phyloP scores from a whole-genome alignment of 2,329 filamentous ascomycete genomes.

The Venturia pyrina region DNA sequence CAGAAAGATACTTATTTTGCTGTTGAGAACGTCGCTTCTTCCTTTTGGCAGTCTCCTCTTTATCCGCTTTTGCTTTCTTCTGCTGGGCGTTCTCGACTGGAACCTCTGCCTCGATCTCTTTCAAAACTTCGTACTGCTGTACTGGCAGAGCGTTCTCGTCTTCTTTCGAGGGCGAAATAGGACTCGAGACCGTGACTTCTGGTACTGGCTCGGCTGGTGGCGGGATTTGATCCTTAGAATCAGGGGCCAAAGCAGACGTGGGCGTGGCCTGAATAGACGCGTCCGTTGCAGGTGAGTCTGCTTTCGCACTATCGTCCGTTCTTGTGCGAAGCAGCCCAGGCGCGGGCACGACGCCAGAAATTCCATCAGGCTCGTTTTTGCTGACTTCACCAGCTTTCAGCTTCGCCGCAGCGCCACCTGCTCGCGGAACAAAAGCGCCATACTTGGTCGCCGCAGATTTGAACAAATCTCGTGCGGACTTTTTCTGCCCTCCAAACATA shows the following conservation, averaged over 20 bases:
- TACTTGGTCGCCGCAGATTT: constrained; percentile 71
- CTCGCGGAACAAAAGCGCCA: constrained; percentile 71
- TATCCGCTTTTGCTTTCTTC: constrained; percentile 14
- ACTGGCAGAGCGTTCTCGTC: neutral
- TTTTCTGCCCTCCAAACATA: constrained; percentile 66
- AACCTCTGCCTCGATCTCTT: neutral
- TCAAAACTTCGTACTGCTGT: neutral
- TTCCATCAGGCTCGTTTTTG: constrained; percentile 69
- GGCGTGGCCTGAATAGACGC: constrained; percentile 10
- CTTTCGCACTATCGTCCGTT: constrained; percentile 9
- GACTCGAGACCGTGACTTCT: constrained; percentile 10
- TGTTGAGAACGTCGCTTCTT: constrained; percentile 60
- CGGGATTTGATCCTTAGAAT: neutral
- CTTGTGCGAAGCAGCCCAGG: constrained; percentile 32
- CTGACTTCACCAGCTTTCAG: constrained; percentile 44
- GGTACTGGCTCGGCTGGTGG: neutral
- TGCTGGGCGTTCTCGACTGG: constrained; percentile 15
- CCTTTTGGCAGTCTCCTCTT: constrained; percentile 40
- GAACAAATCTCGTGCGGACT: constrained; percentile 62
- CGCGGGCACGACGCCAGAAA: constrained; percentile 77
- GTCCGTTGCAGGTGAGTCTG: neutral
- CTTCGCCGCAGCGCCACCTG: constrained; percentile 71
- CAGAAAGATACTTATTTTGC: constrained; percentile 67
- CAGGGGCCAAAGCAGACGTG: neutral
- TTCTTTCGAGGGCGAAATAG: neutral